Percentiles rank a stretch among this genome's conserved stretches.
These are phyloP conservation scores for Cichorium intybus DNA, from an alignment of 140 eudicot species.

Conservation along the genomic window DNA sequence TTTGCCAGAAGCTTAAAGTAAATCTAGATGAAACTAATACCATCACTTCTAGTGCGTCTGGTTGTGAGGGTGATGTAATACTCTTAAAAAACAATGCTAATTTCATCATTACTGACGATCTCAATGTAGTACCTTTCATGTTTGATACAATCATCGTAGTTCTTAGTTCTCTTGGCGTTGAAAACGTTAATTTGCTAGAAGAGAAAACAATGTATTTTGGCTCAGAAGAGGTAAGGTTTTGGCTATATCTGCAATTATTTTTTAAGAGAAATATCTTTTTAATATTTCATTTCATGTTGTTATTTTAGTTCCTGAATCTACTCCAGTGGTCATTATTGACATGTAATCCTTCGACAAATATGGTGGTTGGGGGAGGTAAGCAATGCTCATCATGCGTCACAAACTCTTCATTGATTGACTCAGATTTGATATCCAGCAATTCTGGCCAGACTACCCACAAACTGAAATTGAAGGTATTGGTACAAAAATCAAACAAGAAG, in stretches of 20 bases:
- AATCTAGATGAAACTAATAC: background rate
- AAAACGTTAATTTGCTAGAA: conserved; percentile 13
- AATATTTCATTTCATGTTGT: background rate
- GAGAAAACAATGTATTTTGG: conserved; percentile 17
- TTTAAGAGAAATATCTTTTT: background rate
- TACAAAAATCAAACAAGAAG: too few species aligned
- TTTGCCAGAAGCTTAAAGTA: conserved; percentile 21
- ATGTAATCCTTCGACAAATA: conserved; percentile 22
- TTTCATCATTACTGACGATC: too few species aligned
- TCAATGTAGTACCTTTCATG: conserved; percentile 1
- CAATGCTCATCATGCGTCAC: background rate
- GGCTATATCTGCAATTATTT: background rate
- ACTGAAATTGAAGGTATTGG: conserved; percentile 29
- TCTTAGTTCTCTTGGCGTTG: conserved; percentile 16
- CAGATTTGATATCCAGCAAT: background rate
- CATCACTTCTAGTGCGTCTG: background rate
- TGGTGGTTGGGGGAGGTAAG: conserved; percentile 7
- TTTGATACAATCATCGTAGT: background rate
- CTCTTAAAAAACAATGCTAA: background rate
- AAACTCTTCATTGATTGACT: conserved; percentile 2
- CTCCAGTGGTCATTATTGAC: conserved; percentile 32
- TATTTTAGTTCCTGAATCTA: conserved; percentile 27
- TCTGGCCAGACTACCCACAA: background rate
- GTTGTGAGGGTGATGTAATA: background rate
- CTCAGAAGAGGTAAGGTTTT: conserved; percentile 6